Evolutionary conservation across 116 monocot species (phyloP).

Genomic region (Posidonia oceanica): DNA sequence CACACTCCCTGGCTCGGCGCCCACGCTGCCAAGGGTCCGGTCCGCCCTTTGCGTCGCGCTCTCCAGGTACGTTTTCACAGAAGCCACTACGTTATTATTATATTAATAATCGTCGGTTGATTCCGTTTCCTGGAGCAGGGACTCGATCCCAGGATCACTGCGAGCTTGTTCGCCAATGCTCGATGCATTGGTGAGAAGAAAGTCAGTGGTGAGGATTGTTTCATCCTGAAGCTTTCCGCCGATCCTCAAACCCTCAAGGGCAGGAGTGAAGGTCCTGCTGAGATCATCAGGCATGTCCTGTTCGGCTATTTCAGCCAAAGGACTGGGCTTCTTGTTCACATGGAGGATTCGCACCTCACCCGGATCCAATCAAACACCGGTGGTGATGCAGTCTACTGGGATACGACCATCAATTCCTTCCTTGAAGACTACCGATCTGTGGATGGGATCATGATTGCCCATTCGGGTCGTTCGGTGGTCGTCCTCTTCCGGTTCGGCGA

Average conservation of each 20-base stretch:
- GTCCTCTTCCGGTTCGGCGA: slow-evolving; percentile 89
- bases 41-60: slow-evolving; percentile 77
- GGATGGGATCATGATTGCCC: slow-evolving; percentile 87
- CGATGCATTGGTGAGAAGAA: slow-evolving; percentile 89
- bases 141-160: slow-evolving; percentile 78
- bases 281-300: slow-evolving; percentile 80
- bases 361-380: slow-evolving; percentile 55
- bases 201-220: slow-evolving; percentile 80
- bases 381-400: slow-evolving; percentile 89
- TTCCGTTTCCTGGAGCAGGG: slow-evolving; percentile 30
- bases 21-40: slow-evolving; percentile 83
- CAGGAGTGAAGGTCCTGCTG: slow-evolving; percentile 79
- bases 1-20: slow-evolving; percentile 95
- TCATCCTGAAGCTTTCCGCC: slow-evolving; percentile 76
- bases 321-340: slow-evolving; percentile 71
- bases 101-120: too few relatives aligned
- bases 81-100: too few relatives aligned
- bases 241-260: slow-evolving; percentile 60
- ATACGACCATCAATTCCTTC: slow-evolving; percentile 79
- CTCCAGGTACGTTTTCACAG: slow-evolving; percentile 23
- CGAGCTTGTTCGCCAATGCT: slow-evolving; percentile 72
- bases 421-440: slow-evolving; percentile 66
- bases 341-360: slow-evolving; percentile 92
- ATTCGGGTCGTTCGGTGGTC: slow-evolving; percentile 67
- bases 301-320: slow-evolving; percentile 91